Percentiles rank a stretch among this genome's conserved stretches.
These are phyloP conservation scores for Aphanocladium album DNA, from an alignment of 2,329 filamentous ascomycete genomes.

Conservation along the genomic window DNA sequence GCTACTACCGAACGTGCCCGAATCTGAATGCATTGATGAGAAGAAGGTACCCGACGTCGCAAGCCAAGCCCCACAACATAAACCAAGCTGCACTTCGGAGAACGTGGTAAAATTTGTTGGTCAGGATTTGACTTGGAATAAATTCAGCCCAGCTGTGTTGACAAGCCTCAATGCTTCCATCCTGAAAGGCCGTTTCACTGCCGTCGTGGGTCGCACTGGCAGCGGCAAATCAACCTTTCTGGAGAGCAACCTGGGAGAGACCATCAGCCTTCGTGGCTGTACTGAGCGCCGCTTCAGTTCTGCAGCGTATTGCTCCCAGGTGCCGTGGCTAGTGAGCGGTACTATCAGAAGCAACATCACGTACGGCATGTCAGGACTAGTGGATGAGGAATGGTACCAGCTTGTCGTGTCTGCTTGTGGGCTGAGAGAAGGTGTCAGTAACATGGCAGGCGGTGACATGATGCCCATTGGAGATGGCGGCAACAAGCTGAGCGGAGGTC, in stretches of 20 bases:
- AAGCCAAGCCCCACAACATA: neutral
- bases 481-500: conserved; percentile 20
- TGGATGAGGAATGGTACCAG: conserved; percentile 16
- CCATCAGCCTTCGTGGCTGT: neutral
- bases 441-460: conserved; percentile 13
- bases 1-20: neutral
- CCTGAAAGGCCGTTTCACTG: neutral
- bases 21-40: neutral
- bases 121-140: conserved; percentile 1
- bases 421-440: conserved; percentile 12
- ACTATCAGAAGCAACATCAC: conserved; percentile 16
- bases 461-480: conserved; percentile 1
- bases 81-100: neutral
- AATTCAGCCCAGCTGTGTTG: neutral
- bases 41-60: neutral
- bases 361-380: neutral
- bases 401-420: conserved; percentile 14
- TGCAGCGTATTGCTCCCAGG: conserved; percentile 17
- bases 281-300: neutral
- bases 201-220: conserved; percentile 10
- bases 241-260: conserved; percentile 16
- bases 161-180: neutral
- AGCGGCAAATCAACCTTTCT: conserved; percentile 17
- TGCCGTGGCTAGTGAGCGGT: conserved; percentile 16
- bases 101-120: neutral